A percentile compares a stretch with the other conserved stretches of the same genome.
Conservation (phyloP, 2,329 filamentous ascomycete species). For the Hymenoscyphus occultus region DNA sequence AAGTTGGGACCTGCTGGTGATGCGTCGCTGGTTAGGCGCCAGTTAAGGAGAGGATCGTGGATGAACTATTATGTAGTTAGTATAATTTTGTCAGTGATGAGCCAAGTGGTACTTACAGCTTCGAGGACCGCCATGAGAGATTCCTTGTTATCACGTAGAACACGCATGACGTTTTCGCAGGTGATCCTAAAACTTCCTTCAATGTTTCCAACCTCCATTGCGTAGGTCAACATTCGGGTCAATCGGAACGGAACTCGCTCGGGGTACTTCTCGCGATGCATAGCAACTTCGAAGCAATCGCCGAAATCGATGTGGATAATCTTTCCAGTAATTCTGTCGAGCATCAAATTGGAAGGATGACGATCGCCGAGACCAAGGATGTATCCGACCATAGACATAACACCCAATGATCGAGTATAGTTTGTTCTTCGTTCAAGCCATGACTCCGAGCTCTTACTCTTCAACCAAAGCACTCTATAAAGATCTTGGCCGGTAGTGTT, state of each 20-base stretch:
- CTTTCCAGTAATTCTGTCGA: constrained; percentile 92
- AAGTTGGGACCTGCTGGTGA: constrained; percentile 67
- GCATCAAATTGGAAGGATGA: constrained; percentile 96
- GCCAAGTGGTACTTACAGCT: constrained; percentile 64
- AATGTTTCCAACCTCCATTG: constrained; percentile 99
- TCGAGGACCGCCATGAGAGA: constrained; percentile 97
- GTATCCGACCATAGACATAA: constrained; percentile 99
- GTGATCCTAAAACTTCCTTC: constrained; percentile 98
- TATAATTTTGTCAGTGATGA: neutral
- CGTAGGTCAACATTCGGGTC: constrained; percentile 98
- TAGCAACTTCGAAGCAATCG: constrained; percentile 98
- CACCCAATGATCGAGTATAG: constrained; percentile 92
- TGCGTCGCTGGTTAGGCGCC: constrained; percentile 71
- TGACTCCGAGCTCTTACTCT: constrained; percentile 95
- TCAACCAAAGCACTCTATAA: constrained; percentile 96
- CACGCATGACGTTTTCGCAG: constrained; percentile 97
- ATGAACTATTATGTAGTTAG: constrained; percentile 68
- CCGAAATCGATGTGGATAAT: constrained; percentile 99
- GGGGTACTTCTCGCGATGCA: constrained; percentile 99
- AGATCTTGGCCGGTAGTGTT: constrained; percentile 99
- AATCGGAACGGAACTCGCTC: constrained; percentile 96
- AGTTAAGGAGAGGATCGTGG: constrained; percentile 97
- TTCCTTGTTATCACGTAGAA: constrained; percentile 95
- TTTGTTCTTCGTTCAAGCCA: constrained; percentile 99
- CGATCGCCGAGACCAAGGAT: constrained; percentile 95